These are phyloP conservation scores for Vigna radiata DNA, from an alignment of 306 rosid species.

Conservation along the genomic window DNA sequence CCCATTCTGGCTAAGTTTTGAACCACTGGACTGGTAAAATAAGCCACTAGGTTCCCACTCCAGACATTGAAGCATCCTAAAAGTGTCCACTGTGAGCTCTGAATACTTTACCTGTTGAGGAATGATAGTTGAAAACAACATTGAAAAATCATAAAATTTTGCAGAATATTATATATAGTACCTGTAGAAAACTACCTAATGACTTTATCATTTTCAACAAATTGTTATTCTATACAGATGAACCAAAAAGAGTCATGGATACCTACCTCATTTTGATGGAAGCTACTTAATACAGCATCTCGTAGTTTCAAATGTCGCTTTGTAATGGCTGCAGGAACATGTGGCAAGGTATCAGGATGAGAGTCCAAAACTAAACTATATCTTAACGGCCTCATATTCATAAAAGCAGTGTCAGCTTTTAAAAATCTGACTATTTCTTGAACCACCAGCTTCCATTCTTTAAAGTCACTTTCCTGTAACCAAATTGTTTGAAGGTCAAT, in stretches of 20 bases:
- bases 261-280: conserved; percentile 84
- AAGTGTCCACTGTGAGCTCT: conserved; percentile 92
- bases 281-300: conserved; percentile 91
- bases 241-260: conserved; percentile 31
- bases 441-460: conserved; percentile 95
- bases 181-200: conserved; percentile 6
- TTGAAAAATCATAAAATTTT: conserved; percentile 33
- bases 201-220: conserved; percentile 12
- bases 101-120: conserved; percentile 83
- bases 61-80: conserved; percentile 94
- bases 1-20: conserved; percentile 76
- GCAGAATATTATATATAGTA: not conserved
- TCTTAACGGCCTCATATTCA: conserved; percentile 90
- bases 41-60: conserved; percentile 99
- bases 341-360: conserved; percentile 71
- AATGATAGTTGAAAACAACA: conserved; percentile 32
- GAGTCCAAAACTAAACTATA: conserved; percentile 84
- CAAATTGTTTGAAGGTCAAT: conserved; percentile 48
- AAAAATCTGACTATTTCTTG: conserved; percentile 86
- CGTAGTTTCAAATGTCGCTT: conserved; percentile 69
- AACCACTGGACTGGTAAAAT: conserved; percentile 67
- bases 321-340: conserved; percentile 55
- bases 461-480: conserved; percentile 85
- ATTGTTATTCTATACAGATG: conserved; percentile 14
- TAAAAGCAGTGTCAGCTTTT: conserved; percentile 78